These are phyloP conservation scores for Termitomyces sp. DNA, from an alignment of 768 basidiomycete genomes.

Conservation along the genomic window DNA sequence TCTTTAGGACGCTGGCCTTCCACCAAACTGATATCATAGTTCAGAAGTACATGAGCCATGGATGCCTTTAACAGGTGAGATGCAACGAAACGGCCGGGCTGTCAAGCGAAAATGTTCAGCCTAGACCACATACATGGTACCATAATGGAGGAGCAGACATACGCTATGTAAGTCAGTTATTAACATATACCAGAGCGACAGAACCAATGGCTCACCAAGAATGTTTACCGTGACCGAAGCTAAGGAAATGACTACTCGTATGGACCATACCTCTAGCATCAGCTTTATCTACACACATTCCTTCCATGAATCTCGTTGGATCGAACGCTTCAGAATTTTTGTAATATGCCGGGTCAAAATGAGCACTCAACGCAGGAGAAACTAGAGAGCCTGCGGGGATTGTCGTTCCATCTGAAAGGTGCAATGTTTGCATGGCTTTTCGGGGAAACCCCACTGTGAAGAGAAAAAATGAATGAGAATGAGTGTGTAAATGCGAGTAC, in stretches of 20 bases:
- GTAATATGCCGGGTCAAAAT: neutral
- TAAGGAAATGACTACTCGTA: neutral
- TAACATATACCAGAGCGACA: neutral
- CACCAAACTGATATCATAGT: neutral
- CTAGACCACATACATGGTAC: too few species aligned
- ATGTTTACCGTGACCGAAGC: neutral
- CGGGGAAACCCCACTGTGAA: neutral
- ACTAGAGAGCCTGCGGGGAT: neutral
- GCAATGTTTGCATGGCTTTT: neutral
- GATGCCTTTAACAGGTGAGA: neutral
- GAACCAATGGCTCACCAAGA: neutral
- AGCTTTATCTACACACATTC: neutral
- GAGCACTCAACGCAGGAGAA: neutral
- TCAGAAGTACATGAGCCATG: neutral
- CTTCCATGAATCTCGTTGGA: neutral
- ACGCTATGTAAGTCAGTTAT: neutral
- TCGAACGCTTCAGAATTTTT: neutral
- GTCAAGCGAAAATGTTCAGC: neutral
- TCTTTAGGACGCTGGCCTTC: neutral
- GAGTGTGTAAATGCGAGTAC: neutral
- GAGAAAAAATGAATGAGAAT: neutral
- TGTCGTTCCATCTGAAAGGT: neutral
- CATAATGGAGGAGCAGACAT: too few species aligned
- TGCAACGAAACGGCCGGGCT: neutral
- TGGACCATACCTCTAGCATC: neutral